Conservation (phyloP, 306 rosid genomes). For the Senna siamea region DNA sequence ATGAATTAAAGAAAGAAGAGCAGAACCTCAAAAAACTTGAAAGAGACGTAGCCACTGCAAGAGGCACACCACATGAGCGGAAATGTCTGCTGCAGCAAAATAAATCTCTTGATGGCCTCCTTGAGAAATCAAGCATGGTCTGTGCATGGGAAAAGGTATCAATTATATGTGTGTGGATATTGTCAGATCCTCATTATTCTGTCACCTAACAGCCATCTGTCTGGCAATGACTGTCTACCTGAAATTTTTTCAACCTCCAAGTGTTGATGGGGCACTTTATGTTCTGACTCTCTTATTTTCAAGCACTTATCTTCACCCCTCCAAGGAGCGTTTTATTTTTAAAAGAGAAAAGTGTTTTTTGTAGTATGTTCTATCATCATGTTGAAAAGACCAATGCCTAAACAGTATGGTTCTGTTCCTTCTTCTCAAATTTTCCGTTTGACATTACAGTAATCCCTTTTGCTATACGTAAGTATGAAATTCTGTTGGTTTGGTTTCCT, state of each 20-base stretch:
- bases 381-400: constrained; percentile 7
- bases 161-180: constrained; percentile 16
- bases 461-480: not conserved
- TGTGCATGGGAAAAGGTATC: constrained; percentile 73
- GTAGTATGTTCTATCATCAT: constrained; percentile 5
- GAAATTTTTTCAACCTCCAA: not conserved
- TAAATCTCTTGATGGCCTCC: constrained; percentile 61
- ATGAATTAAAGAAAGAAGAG: constrained; percentile 63
- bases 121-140: constrained; percentile 64
- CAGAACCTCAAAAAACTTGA: constrained; percentile 73
- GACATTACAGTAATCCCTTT: constrained; percentile 9
- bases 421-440: constrained; percentile 17
- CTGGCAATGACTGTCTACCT: constrained; percentile 2
- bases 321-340: constrained; percentile 4
- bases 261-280: constrained; percentile 20
- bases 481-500: not conserved
- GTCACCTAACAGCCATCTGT: not conserved
- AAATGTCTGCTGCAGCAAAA: constrained; percentile 58
- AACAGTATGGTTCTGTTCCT: constrained; percentile 11
- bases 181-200: not conserved
- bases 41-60: constrained; percentile 59
- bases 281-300: constrained; percentile 7
- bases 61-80: constrained; percentile 65
- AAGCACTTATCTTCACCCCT: not conserved
- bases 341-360: constrained; percentile 12